A percentile compares a stretch with the other conserved stretches of the same genome.
These are phyloP conservation scores for Panaeolus papilionaceus DNA, from an alignment of 768 basidiomycete species.

Conservation along the genomic window DNA sequence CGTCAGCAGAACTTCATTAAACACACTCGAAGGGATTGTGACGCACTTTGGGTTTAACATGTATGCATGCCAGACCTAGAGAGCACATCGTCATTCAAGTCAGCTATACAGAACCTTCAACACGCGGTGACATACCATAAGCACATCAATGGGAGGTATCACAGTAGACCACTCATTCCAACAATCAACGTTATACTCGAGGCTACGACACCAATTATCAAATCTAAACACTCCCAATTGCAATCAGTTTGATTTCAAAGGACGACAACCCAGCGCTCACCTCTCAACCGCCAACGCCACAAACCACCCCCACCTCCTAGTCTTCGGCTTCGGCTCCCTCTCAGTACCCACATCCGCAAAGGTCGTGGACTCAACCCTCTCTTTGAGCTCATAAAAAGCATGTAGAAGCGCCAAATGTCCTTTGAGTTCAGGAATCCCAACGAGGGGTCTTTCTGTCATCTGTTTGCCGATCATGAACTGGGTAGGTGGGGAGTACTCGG, in stretches of 20 bases:
- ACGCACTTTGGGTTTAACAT: conserved; percentile 37
- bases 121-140: conserved; percentile 35
- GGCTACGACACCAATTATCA: conserved; percentile 32
- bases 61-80: conserved; percentile 44
- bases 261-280: conserved; percentile 23
- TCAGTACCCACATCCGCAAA: conserved; percentile 21
- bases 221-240: conserved; percentile 30
- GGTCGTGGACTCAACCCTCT: conserved; percentile 27
- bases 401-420: conserved; percentile 41
- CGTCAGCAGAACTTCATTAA: neutral
- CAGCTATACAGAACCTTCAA: neutral
- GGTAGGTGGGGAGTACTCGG: conserved; percentile 37
- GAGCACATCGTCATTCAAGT: neutral
- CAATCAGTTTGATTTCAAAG: neutral
- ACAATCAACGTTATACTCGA: conserved; percentile 21
- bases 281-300: conserved; percentile 43
- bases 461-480: conserved; percentile 35
- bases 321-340: conserved; percentile 32
- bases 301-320: conserved; percentile 42
- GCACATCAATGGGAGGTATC: conserved; percentile 43
- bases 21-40: too few relatives aligned
- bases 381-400: conserved; percentile 38
- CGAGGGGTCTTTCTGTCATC: conserved; percentile 32
- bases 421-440: conserved; percentile 35
- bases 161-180: conserved; percentile 22